Evolutionary conservation across 2,329 filamentous ascomycete species (phyloP).

Genomic region (Exophiala lecanii-corni): DNA sequence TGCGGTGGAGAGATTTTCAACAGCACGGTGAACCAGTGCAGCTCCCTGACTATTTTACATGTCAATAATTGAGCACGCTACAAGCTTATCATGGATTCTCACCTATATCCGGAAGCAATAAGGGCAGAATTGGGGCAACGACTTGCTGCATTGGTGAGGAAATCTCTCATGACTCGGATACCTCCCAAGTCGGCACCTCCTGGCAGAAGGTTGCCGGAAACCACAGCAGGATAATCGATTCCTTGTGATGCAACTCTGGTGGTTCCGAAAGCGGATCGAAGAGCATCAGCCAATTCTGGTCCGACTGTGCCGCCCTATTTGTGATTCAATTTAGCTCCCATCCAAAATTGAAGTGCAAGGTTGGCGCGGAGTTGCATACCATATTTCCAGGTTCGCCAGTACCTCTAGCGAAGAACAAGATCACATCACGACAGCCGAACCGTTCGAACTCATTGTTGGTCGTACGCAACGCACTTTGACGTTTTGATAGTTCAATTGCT

Average conservation of each 20-base stretch:
- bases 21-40: slow-evolving; percentile 34
- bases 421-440: slow-evolving; percentile 39
- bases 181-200: slow-evolving; percentile 7
- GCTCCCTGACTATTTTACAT: slow-evolving; percentile 34
- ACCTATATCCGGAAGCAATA: slow-evolving; percentile 5
- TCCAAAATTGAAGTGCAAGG: not conserved
- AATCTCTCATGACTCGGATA: slow-evolving; percentile 3
- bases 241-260: slow-evolving; percentile 5
- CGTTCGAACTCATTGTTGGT: slow-evolving; percentile 36
- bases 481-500: not conserved
- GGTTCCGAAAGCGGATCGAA: slow-evolving; percentile 19
- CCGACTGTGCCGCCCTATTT: slow-evolving; percentile 31
- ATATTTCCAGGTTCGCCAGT: slow-evolving; percentile 49
- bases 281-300: slow-evolving; percentile 30
- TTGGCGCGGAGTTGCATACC: slow-evolving; percentile 27
- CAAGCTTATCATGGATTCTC: too few species aligned
- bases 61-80: too few species aligned
- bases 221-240: slow-evolving; percentile 6
- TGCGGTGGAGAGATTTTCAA: slow-evolving; percentile 27
- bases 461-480: slow-evolving; percentile 8
- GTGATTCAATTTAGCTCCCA: not conserved
- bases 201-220: slow-evolving; percentile 5
- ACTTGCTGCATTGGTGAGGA: slow-evolving; percentile 1
- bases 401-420: slow-evolving; percentile 48
- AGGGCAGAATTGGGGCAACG: slow-evolving; percentile 6